phyloP scores from a whole-genome alignment of 208 protist genomes.

The Wallacemonas sp. region DNA sequence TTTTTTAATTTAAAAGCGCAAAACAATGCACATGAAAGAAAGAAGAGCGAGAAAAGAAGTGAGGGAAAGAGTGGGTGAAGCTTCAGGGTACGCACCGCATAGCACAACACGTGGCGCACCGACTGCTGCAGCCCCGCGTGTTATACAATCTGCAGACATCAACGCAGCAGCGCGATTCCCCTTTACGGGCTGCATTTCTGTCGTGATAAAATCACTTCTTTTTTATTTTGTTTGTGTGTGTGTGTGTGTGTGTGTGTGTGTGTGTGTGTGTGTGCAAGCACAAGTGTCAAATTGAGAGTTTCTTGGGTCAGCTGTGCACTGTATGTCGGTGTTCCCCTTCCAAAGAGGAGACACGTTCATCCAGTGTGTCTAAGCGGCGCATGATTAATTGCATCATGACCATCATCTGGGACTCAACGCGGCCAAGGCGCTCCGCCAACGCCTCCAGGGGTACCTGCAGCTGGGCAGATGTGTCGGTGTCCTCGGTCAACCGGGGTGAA shows the following conservation, averaged over 20 bases:
- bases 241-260: too few relatives aligned
- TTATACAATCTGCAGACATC: neutral
- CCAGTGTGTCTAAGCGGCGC: constrained; percentile 20
- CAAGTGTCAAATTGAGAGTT: neutral
- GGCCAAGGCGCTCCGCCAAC: constrained; percentile 15
- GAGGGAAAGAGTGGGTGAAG: neutral
- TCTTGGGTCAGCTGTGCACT: neutral
- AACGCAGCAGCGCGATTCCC: too few relatives aligned
- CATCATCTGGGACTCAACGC: constrained; percentile 18
- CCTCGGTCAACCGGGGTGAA: neutral
- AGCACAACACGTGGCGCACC: neutral
- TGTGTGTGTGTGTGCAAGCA: too few relatives aligned
- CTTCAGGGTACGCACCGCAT: neutral
- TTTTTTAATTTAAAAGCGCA: too few relatives aligned
- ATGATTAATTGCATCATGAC: constrained; percentile 20
- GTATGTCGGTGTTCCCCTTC: constrained; percentile 7
- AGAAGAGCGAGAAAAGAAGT: neutral
- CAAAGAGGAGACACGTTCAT: constrained; percentile 21
- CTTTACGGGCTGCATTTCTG: too few relatives aligned
- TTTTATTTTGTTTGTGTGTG: too few relatives aligned
- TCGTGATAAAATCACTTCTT: too few relatives aligned
- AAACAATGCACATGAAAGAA: too few relatives aligned
- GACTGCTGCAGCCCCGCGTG: neutral
- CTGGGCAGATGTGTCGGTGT: neutral
- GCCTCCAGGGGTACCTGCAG: neutral